phyloP scores from a whole-genome alignment of 2,329 filamentous ascomycete genomes.

The Colletotrichum chlorophyti region DNA sequence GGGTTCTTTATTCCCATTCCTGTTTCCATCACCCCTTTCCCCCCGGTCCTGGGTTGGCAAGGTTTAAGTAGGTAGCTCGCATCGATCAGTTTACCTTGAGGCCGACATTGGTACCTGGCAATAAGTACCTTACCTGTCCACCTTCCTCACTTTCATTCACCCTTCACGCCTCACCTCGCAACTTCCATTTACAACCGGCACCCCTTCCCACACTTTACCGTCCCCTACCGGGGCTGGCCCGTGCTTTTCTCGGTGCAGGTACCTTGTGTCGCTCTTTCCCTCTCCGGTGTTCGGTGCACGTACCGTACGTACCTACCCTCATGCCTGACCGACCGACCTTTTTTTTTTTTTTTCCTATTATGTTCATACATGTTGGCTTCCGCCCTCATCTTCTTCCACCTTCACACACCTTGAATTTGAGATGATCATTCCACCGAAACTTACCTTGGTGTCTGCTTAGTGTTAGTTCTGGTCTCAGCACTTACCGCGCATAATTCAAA shows the following conservation, averaged over 20 bases:
- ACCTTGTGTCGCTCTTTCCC: conserved; percentile 22
- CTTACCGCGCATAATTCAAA: not conserved
- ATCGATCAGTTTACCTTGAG: too few relatives aligned
- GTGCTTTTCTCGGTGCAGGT: conserved; percentile 22
- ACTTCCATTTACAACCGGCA: not conserved
- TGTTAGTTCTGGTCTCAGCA: conserved; percentile 2
- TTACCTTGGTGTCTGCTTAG: not conserved
- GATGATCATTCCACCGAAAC: conserved; percentile 18
- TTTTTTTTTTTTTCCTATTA: too few relatives aligned
- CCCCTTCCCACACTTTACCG: not conserved
- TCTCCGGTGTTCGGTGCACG: conserved; percentile 31
- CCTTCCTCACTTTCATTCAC: not conserved
- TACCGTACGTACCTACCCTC: too few relatives aligned
- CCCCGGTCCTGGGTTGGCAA: not conserved
- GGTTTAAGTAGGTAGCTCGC: too few relatives aligned
- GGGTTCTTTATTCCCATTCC: too few relatives aligned
- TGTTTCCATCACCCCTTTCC: too few relatives aligned
- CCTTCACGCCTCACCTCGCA: not conserved
- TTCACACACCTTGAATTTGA: conserved; percentile 27
- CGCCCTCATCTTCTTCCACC: conserved; percentile 27
- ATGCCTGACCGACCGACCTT: conserved; percentile 29
- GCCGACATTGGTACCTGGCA: conserved; percentile 12
- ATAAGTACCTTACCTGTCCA: conserved; percentile 9
- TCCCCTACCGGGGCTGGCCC: conserved; percentile 1
- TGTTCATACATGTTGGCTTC: conserved; percentile 29